Percentiles rank a stretch among this genome's conserved stretches.
phyloP scores from a whole-genome alignment of 495 filamentous ascomycete genomes.

The Melanomma pulvis-pyrius region DNA sequence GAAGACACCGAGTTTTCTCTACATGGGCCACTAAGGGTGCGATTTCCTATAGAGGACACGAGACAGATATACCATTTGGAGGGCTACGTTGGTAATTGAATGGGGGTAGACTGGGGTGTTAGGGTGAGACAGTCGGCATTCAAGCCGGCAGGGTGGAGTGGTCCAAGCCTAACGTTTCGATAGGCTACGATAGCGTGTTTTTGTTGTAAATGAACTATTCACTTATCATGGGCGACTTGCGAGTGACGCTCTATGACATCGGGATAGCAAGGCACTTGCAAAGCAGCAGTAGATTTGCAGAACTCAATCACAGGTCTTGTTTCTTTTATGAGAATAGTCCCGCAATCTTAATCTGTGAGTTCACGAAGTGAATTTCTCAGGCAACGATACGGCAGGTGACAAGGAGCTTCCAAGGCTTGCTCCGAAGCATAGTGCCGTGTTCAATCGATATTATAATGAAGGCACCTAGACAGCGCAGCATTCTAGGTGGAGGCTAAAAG shows the following conservation, averaged over 20 bases:
- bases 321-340: too few species aligned
- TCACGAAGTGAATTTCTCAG: too few species aligned
- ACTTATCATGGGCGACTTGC: not conserved
- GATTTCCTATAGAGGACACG: not conserved
- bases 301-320: too few species aligned
- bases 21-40: not conserved
- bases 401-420: too few species aligned
- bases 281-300: too few species aligned
- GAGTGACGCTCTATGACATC: not conserved
- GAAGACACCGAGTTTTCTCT: not conserved
- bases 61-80: not conserved
- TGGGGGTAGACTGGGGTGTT: not conserved
- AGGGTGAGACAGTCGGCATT: not conserved
- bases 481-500: too few species aligned
- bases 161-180: conserved; percentile 11
- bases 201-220: conserved; percentile 19
- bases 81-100: not conserved
- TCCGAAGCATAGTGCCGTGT: too few species aligned
- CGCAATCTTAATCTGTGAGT: too few species aligned
- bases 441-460: too few species aligned
- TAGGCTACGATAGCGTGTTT: conserved; percentile 28
- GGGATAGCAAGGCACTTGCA: too few species aligned
- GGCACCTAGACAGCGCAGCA: too few species aligned
- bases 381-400: too few species aligned
- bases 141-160: not conserved